A percentile compares a stretch with the other conserved stretches of the same genome.
phyloP scores from a whole-genome alignment of 192 early-diverging fungal species.

The Kickxella alabastrina region DNA sequence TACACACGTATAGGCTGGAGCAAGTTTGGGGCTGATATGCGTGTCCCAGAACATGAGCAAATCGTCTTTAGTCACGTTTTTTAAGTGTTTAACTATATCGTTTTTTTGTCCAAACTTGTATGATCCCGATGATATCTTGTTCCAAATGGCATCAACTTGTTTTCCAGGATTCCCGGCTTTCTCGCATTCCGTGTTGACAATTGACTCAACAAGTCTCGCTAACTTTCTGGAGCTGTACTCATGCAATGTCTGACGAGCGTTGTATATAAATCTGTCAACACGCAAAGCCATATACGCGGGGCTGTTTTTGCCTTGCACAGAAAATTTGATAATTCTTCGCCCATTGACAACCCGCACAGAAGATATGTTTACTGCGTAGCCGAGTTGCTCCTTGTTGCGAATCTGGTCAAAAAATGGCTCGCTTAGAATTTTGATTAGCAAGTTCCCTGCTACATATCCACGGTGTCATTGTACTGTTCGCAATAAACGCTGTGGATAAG shows the following conservation, averaged over 20 bases:
- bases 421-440: conserved; percentile 69
- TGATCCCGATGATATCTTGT: not conserved
- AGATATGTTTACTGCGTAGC: conserved; percentile 44
- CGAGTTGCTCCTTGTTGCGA: conserved; percentile 74
- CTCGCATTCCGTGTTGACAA: not conserved
- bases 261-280: not conserved
- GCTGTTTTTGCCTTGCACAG: not conserved
- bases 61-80: not conserved
- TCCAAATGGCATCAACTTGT: not conserved
- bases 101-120: not conserved
- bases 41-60: not conserved
- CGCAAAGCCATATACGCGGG: not conserved
- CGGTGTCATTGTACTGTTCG: not conserved
- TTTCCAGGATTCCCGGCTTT: not conserved
- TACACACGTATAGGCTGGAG: not conserved
- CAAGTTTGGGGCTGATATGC: not conserved
- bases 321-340: not conserved
- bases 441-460: too few relatives aligned
- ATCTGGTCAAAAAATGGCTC: conserved; percentile 84
- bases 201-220: too few relatives aligned
- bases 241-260: not conserved
- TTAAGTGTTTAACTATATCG: not conserved
- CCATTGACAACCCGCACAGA: not conserved
- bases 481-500: too few relatives aligned
- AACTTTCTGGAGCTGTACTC: not conserved